Evolutionary conservation across 305 asterid species (phyloP).

Genomic region (Solanum hybrid): DNA sequence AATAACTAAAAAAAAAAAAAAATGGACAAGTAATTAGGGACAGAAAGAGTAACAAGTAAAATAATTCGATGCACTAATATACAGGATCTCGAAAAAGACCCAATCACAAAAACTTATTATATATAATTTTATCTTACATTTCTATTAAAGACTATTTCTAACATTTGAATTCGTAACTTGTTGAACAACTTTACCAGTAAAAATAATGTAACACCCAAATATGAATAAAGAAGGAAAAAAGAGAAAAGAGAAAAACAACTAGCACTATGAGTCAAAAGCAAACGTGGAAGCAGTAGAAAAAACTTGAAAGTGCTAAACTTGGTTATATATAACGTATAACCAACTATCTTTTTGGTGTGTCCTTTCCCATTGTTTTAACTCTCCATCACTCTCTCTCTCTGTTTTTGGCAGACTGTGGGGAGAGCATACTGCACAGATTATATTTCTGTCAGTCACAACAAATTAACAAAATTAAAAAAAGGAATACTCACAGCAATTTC

Average conservation of each 20-base stretch:
- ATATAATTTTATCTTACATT: not conserved
- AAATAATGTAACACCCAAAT: not conserved
- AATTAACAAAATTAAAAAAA: not conserved
- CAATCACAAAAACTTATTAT: not conserved
- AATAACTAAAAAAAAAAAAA: no score
- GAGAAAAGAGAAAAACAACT: not conserved
- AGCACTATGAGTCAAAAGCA: not conserved
- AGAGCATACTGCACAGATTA: not conserved
- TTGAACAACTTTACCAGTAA: no score
- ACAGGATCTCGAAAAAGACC: not conserved
- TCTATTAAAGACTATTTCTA: no score
- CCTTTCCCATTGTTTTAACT: not conserved
- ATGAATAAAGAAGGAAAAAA: not conserved
- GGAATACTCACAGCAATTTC: not conserved
- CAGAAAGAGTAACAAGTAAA: no score
- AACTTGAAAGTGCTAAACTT: not conserved
- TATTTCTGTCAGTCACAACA: not conserved
- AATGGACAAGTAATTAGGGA: no score
- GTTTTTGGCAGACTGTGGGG: not conserved
- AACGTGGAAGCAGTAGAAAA: constrained; percentile 3
- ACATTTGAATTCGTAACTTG: no score
- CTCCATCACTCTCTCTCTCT: not conserved
- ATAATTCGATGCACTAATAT: not conserved
- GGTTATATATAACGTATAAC: not conserved
- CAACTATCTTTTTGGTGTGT: not conserved